phyloP scores from a whole-genome alignment of 306 rosid genomes.

The Boehmeria nivea region DNA sequence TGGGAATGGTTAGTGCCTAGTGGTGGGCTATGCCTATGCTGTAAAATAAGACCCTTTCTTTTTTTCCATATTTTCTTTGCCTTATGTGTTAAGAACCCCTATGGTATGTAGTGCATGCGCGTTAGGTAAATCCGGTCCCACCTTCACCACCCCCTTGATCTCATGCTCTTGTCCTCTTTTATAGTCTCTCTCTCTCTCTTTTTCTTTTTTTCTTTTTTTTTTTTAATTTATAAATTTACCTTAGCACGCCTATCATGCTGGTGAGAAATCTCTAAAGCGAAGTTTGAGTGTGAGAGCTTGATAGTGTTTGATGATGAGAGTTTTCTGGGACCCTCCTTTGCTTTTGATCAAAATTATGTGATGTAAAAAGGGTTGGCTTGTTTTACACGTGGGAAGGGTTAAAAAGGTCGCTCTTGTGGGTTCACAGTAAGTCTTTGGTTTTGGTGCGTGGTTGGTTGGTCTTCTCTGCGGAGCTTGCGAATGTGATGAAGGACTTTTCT shows the following conservation, averaged over 20 bases:
- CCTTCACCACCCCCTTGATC: slow-evolving; percentile 39
- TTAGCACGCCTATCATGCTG: slow-evolving; percentile 36
- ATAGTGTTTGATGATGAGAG: slow-evolving; percentile 41
- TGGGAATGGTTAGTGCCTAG: slow-evolving; percentile 55
- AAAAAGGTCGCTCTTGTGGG: slow-evolving; percentile 22
- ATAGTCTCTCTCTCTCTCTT: slow-evolving; percentile 2
- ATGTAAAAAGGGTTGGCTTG: slow-evolving; percentile 45
- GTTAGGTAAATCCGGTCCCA: slow-evolving; percentile 66
- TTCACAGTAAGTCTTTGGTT: slow-evolving; percentile 30
- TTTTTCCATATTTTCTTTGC: slow-evolving; percentile 12
- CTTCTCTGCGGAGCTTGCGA: slow-evolving; percentile 7
- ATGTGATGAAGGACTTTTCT: not conserved
- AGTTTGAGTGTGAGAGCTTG: slow-evolving; percentile 39
- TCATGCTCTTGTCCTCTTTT: slow-evolving; percentile 44
- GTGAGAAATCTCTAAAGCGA: slow-evolving; percentile 33
- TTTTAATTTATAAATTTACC: not conserved
- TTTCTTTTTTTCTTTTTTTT: not conserved
- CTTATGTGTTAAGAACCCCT: slow-evolving; percentile 38
- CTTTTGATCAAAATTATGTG: slow-evolving; percentile 21
- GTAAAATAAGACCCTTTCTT: slow-evolving; percentile 41
- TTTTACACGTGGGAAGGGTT: slow-evolving; percentile 41
- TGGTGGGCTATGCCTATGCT: too few relatives aligned
- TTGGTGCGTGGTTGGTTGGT: slow-evolving; percentile 16
- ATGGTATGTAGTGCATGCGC: slow-evolving; percentile 72
- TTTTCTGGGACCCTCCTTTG: slow-evolving; percentile 34